Evolutionary conservation across 805 yeast genomes (phyloP), one percentile per base, ranked within the genome.

Genomic region (Torulaspora delbrueckii): DNA sequence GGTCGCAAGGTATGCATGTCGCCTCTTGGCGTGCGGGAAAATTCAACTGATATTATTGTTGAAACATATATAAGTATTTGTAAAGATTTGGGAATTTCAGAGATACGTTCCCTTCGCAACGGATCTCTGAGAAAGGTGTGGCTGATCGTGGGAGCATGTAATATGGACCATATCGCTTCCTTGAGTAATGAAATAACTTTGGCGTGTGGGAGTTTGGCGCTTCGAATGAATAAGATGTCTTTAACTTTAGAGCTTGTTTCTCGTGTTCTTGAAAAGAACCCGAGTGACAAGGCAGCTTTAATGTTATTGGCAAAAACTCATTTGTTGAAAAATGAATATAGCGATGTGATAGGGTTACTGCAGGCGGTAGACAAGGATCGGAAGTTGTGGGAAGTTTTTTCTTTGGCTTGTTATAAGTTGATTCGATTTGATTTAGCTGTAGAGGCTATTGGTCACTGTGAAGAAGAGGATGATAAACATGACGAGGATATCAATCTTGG

Each of bases 151-250:
- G 31, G 41, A 27, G 34, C 41, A 22, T 30, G 34, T 38, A 37
- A 33, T 8, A 48, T 45, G 52, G 45, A 43, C 16, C 27, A 45
- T 40, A 40, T 48, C 22, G 47, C 37, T 28, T 13, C 28, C 19
- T 28, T 53, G 23, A 49, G 40, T 14, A 48, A 44, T 19, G 58
- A 57, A 25, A 43, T 54, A 7, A 39, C 47, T 12, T 43, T 51
- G 24, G 33, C 44, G 37, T 59, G 64, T 50, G 54, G 62, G 28
- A 42, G 52, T 25, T 37, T 59, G 37, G 62, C 64, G 8, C 34
- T 54, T n/a, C 49, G 50, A 24, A 55, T 58, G 59, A 42, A 50
- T 36, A 40, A 44, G 16, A 35, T 48, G 23, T 50, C 55, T 12
- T 32, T 51, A 7, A 59, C 64, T 9, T 45, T 48, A 32, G 50